Base-by-base conservation (phyloP, 371 early-diverging fungal genomes). In the Mortierella sp. region DNA sequence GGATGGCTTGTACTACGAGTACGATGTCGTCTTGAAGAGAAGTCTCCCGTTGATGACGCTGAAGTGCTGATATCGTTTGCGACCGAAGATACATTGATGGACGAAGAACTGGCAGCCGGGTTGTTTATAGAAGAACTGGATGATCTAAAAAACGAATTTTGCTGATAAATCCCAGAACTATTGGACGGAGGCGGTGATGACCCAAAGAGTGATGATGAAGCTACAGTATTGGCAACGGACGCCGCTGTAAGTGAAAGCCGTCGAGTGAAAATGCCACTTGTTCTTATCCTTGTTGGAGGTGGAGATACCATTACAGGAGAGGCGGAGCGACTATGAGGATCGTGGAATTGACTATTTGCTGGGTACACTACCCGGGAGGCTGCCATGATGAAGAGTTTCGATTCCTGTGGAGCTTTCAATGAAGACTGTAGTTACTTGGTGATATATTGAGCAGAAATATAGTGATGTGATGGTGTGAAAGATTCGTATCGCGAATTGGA, bases 181-280 rank as follows among this genome's bases (percentile, higher is more conserved):
- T 33, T 28, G 11, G 74, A 53, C 1, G 78, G 58, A 15, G 78
- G 76, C 32, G 80, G 80, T 4, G 81, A 81, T 3, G 81, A 75
- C 8, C 81, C 81, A 69, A 81, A 81, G 41, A 81, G 61, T 0
- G 81, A 75, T 10, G 81, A 75, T 0, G 81, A 81, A 5, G 76
- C 62, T 55, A 79, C 74, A 9, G 80, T 63, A 41, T 68, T 71
- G 63, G 72, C 81, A 13, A 81, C 81, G 15, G 81, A 81, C 0
- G 76, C 71, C n/a, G 81, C 81, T 11, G 81, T 81, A 41, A 81
- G 72, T 0, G 81, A 81, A 11, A 81, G 76, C 38, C 81, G 50
- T n/a, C 81, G 64, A 8, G 69, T 61, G 24, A 81, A 72, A 45
- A 67, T 48, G 21, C 79, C 65, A 47, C 79, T 79, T 16, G 79